Evolutionary conservation across 306 rosid species (phyloP), one percentile per base, ranked within the genome.

Genomic region (Cucumis cinereus): DNA sequence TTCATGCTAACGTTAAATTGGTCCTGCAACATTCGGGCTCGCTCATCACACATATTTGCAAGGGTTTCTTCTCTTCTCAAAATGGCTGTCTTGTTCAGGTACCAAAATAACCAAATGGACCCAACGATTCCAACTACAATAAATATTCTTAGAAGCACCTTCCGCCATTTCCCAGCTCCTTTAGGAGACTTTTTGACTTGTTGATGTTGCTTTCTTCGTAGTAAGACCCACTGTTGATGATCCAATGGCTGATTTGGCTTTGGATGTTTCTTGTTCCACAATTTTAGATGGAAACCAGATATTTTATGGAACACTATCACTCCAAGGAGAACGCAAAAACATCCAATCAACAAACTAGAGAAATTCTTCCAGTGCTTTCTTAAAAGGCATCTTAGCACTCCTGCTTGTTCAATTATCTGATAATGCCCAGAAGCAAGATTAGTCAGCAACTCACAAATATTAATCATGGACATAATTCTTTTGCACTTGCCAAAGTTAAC

Each of bases 1-100:
- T 91, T 94, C 92, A 88, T 79, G 89, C 98, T 94, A 77, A 94
- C 96, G 26, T 94, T 94, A 61, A 94, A 94, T 73, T 94, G 97
- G 84, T 94, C 97, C 85, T 94, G 97, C 85, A 94, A 82, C 98
- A 94, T 91, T 47, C 96, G 85, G 64, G 98, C 97, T 72, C 97
- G 90, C 83, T 93, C 98, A 59, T 93, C 98, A 79, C 98, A 93
- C 98, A 93, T 93, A 86, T 82, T 94, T 79, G 90, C 28, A 33
- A 94, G 98, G 81, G 90, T 87, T 84, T 88, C 96, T 83, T 83
- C 85, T 79, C 96, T 88, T 88, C 91, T 79, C 80, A 77, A 79
- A 77, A 49, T 72, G 52, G 86, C 82, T 57, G 83, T 86, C 36
- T 20, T 47, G 81, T 79, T 81, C 79, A 88, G 79, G 89, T 83